Conservation (phyloP, 2,329 filamentous ascomycete genomes). For the Chaetomium sp. region DNA sequence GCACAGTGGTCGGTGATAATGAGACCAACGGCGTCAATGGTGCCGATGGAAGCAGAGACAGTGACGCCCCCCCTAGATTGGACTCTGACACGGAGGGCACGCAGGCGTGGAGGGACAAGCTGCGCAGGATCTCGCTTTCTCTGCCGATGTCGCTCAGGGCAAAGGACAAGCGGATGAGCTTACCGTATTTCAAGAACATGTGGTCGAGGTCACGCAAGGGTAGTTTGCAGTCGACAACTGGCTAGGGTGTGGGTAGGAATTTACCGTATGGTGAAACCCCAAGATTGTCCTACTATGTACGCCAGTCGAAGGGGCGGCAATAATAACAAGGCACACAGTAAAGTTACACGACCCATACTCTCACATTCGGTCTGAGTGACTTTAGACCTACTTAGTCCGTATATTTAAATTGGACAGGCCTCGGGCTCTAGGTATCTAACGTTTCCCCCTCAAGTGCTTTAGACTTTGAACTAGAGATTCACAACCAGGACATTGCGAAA, state of each 20-base stretch:
- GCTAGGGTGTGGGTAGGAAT: not conserved
- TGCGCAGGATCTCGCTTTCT: slow-evolving; percentile 25
- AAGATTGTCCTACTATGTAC: not conserved
- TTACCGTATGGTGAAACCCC: not conserved
- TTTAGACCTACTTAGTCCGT: not conserved
- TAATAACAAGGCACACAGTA: not conserved
- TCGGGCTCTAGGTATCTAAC: not conserved
- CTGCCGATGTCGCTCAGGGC: slow-evolving; percentile 19
- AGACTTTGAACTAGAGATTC: not conserved
- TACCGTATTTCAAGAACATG: slow-evolving; percentile 38
- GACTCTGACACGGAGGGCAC: not conserved
- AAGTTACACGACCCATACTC: not conserved
- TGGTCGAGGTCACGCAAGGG: slow-evolving; percentile 34
- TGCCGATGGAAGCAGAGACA: not conserved
- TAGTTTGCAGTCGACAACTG: slow-evolving; percentile 20
- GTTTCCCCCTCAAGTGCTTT: not conserved
- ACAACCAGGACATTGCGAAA: not conserved
- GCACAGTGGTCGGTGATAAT: no score
- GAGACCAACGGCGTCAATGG: not conserved
- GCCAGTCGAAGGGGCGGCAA: no score
- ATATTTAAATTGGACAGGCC: not conserved
- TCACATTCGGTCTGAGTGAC: not conserved
- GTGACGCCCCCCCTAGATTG: not conserved
- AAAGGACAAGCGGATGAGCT: slow-evolving; percentile 39
- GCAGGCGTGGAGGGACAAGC: slow-evolving; percentile 14